Evolutionary conservation across 345 rosid genomes (phyloP).

Genomic region (Kernera saxatilis): DNA sequence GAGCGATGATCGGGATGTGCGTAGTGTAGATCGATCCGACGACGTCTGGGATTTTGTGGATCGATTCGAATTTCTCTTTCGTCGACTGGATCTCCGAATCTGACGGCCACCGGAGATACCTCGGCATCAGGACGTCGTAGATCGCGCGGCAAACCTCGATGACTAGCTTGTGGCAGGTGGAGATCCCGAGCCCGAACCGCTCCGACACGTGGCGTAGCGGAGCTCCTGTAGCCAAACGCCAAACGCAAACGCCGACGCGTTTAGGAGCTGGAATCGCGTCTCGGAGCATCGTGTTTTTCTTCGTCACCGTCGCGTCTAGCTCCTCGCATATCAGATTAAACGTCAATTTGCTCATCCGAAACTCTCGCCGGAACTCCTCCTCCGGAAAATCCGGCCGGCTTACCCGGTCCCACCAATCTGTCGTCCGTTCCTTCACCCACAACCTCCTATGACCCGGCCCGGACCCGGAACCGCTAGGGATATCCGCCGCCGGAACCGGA

Average conservation of each 20-base stretch:
- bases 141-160: constrained; percentile 79
- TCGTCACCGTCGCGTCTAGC: constrained; percentile 60
- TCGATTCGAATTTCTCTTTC: constrained; percentile 39
- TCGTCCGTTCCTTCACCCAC: constrained; percentile 84
- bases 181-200: constrained; percentile 78
- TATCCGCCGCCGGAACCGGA: constrained; percentile 8
- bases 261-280: constrained; percentile 91
- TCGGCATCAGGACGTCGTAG: constrained; percentile 57
- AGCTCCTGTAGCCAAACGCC: constrained; percentile 83
- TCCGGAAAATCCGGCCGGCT: constrained; percentile 60
- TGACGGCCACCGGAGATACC: constrained; percentile 65
- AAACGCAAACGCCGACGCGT: constrained; percentile 82
- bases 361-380: constrained; percentile 60
- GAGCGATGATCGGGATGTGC: constrained; percentile 76
- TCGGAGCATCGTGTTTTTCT: constrained; percentile 84
- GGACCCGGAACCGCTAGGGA: constrained; percentile 24
- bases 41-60: constrained; percentile 53
- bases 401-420: constrained; percentile 83
- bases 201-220: constrained; percentile 77
- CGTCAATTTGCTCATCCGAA: constrained; percentile 78
- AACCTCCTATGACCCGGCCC: constrained; percentile 45
- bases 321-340: constrained; percentile 68
- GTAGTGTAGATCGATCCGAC: constrained; percentile 85
- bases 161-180: constrained; percentile 83
- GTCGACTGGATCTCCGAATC: constrained; percentile 37